A percentile compares a stretch with the other conserved stretches of the same genome.
phyloP scores from a whole-genome alignment of 257 asterid genomes.

The Avicennia marina region DNA sequence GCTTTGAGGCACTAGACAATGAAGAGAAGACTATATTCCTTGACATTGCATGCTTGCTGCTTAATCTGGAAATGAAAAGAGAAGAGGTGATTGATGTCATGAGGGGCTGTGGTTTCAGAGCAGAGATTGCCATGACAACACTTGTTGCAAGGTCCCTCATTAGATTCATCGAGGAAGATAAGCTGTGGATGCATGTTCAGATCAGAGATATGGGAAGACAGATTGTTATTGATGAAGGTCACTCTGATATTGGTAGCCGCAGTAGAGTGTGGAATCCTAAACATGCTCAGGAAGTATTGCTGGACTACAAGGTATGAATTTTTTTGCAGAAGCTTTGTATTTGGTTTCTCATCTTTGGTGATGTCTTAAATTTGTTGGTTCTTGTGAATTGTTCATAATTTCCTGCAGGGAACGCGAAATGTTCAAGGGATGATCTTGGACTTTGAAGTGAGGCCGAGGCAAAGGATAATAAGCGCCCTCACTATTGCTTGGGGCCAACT shows the following conservation, averaged over 20 bases:
- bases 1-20: slow-evolving; percentile 26
- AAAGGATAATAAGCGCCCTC: neutral
- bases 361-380: too few species aligned
- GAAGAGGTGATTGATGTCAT: slow-evolving; percentile 25
- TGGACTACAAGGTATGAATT: slow-evolving; percentile 21
- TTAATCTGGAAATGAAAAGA: slow-evolving; percentile 20
- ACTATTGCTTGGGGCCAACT: slow-evolving; percentile 20
- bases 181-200: slow-evolving; percentile 38
- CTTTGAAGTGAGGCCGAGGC: slow-evolving; percentile 6
- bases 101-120: slow-evolving; percentile 28
- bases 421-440: slow-evolving; percentile 28
- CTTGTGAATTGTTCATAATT: neutral
- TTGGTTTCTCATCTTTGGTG: too few species aligned
- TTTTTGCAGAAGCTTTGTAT: neutral
- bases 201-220: slow-evolving; percentile 35
- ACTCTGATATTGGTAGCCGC: slow-evolving; percentile 22
- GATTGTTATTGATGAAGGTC: slow-evolving; percentile 19
- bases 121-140: slow-evolving; percentile 21
- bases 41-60: slow-evolving; percentile 30
- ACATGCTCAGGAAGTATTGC: slow-evolving; percentile 18
- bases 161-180: slow-evolving; percentile 21
- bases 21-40: slow-evolving; percentile 30
- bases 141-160: slow-evolving; percentile 25
- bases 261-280: slow-evolving; percentile 30
- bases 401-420: slow-evolving; percentile 21